Base-by-base conservation (phyloP, 495 filamentous ascomycete species). In the Friedmanniomyces endolithicus region DNA sequence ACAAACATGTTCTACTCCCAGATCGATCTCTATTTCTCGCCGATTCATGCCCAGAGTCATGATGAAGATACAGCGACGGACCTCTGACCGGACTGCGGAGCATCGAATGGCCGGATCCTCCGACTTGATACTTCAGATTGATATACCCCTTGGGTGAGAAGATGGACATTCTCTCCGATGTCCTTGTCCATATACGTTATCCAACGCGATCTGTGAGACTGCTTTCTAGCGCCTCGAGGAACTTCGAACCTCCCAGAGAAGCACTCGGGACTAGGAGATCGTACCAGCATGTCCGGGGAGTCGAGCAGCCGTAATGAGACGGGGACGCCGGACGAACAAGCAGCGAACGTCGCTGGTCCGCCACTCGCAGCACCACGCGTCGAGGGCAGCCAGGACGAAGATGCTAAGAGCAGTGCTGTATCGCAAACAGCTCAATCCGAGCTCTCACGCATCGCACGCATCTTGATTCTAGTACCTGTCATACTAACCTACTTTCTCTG, bases 401-500 rank as follows among this genome's bases (percentile, higher is more conserved):
- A 41, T 22, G 39, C 16, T 41, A 6, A 3, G 24, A 29, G n/a
- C 16, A 50, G 34, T 19, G 48, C 8, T 50, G 48, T 16, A 33
- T 25, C 39, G 29, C 16, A 50, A 29, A 31, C 48, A 50, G 48
- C 48, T n/a, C n/a, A 31, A 25, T 22, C 31, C n/a, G 17, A 39
- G 34, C 48, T 50, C 23, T 50, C 48, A 9, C 31, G 49, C 49
- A 22, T 25, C 24, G 49, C 49, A 33, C 6, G 34, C n/a, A n/a
- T 40, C 31, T 52, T 44, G 11, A 59, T 67, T 27, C 55, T 67
- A 0, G 55, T 39, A 23, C 48, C 57, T 17, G 56, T 64, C 24
- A 67, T 58, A 14, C 17, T 68, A 48, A 55, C 64, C 7, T 67
- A 65, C 57, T 67, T 63, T 45, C 60, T 67, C 11, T 53, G 67